Evolutionary conservation across 192 early-diverging fungal genomes (phyloP), one percentile per base, ranked within the genome.

Genomic region (Chytriomyces sp.): DNA sequence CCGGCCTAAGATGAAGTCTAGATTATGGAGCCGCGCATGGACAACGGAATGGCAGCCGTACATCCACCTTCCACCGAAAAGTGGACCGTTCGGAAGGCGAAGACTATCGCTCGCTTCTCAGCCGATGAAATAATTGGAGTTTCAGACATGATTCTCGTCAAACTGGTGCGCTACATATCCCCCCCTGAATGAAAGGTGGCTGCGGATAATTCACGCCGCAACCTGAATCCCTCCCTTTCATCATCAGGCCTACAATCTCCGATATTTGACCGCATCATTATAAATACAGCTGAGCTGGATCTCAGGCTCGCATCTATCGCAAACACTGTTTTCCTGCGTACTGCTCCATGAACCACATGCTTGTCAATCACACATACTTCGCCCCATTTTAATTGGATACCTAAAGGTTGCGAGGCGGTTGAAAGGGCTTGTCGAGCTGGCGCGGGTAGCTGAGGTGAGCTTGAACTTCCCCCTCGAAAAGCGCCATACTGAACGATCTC

Each of bases 1-100:
- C 44, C 22, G 44, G 17, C 2, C 22, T n/a, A 14, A 49, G 1
- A 49, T 22, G 22, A n/a, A 22, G 14, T 49, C 31, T 22, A 74
- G 73, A 74, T 74, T 25, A 74, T 74, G 73, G 73, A 74, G 52
- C 73, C 73, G 6, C 63, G 63, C 22, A 74, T 74, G 73, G 73
- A 74, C 54, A 41, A n/a, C 30, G 73, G 73, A 17, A 62, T 66
- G 52, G 30, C 22, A 2, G 5, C 33, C n/a, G 8, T 26, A 17
- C 12, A 30, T 5, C 7, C 7, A n/a, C 14, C 26, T 55, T 10
- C 17, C 34, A 39, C 58, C 31, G 10, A 19, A 36, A 62, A 39
- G 36, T 63, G 52, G 69, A 32, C 69, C 22, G 69, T 71, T 39
- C 28, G 6, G 19, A 12, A 71, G 17, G 69, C 58, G 5, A 22